Conservation (phyloP, 2,329 filamentous ascomycete genomes). For the Spiromastix sp. region DNA sequence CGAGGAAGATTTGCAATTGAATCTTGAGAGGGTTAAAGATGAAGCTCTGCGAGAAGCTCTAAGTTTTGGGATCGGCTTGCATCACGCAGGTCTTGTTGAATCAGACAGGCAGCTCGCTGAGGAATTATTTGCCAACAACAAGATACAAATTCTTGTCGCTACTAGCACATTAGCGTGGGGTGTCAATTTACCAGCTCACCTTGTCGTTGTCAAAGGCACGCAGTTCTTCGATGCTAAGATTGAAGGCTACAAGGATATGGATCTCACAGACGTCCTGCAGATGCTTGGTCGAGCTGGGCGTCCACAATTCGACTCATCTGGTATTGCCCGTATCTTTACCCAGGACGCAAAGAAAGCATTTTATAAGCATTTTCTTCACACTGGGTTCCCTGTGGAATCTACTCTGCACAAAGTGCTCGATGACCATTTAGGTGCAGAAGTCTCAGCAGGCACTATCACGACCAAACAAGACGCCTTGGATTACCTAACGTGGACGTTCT, state of each 20-base stretch:
- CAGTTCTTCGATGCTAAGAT: constrained; percentile 98
- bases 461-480: constrained; percentile 96
- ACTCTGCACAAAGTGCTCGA: constrained; percentile 92
- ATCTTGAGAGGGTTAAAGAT: constrained; percentile 85
- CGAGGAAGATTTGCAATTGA: constrained; percentile 83
- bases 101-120: constrained; percentile 85
- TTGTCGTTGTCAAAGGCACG: constrained; percentile 95
- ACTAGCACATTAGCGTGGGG: constrained; percentile 97
- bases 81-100: constrained; percentile 94
- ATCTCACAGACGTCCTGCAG: constrained; percentile 91
- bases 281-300: constrained; percentile 95
- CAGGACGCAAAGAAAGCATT: constrained; percentile 98
- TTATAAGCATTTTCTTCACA: constrained; percentile 98
- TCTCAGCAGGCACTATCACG: constrained; percentile 82
- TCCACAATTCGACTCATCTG: constrained; percentile 91
- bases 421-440: constrained; percentile 91
- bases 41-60: constrained; percentile 87
- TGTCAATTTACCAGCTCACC: constrained; percentile 90
- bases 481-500: constrained; percentile 98
- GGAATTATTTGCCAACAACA: constrained; percentile 93
- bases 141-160: constrained; percentile 92
- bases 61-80: constrained; percentile 91
- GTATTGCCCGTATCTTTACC: constrained; percentile 94
- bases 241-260: constrained; percentile 98
- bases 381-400: constrained; percentile 94